phyloP scores from a whole-genome alignment of 768 basidiomycete species.

The Rubroboletus satanas region DNA sequence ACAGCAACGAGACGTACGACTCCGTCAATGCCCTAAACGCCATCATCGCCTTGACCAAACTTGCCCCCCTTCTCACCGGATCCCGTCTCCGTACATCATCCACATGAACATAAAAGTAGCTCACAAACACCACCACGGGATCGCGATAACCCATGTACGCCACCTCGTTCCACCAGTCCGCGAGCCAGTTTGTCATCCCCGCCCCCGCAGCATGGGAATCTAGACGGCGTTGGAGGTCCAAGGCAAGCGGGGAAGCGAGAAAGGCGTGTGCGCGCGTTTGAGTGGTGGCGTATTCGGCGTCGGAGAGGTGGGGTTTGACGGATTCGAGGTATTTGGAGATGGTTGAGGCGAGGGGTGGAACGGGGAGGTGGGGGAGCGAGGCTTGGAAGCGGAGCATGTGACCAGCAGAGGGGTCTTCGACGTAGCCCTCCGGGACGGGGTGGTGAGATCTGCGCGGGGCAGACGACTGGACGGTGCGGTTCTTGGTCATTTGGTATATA shows the following conservation, averaged over 20 bases:
- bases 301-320: conserved; percentile 71
- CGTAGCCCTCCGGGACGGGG: conserved; percentile 42
- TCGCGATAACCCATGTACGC: conserved; percentile 89
- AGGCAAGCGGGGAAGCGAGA: conserved; percentile 60
- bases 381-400: conserved; percentile 74
- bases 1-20: conserved; percentile 42
- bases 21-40: conserved; percentile 83
- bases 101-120: conserved; percentile 91
- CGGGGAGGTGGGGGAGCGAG: conserved; percentile 73
- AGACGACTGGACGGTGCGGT: conserved; percentile 29
- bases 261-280: conserved; percentile 61
- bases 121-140: conserved; percentile 86
- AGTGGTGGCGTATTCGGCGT: conserved; percentile 58
- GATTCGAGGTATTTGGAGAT: conserved; percentile 85
- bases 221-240: conserved; percentile 74
- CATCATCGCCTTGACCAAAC: conserved; percentile 78
- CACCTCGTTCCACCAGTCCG: conserved; percentile 96
- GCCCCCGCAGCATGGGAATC: conserved; percentile 67
- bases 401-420: conserved; percentile 51
- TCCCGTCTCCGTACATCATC: conserved; percentile 53
- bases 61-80: conserved; percentile 73
- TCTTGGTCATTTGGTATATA: conserved; percentile 25
- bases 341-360: conserved; percentile 81
- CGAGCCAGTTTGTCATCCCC: conserved; percentile 74
- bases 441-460: conserved; percentile 22